Base-by-base conservation (phyloP, 192 early-diverging fungal genomes). In the Geosiphon pyriformis region DNA sequence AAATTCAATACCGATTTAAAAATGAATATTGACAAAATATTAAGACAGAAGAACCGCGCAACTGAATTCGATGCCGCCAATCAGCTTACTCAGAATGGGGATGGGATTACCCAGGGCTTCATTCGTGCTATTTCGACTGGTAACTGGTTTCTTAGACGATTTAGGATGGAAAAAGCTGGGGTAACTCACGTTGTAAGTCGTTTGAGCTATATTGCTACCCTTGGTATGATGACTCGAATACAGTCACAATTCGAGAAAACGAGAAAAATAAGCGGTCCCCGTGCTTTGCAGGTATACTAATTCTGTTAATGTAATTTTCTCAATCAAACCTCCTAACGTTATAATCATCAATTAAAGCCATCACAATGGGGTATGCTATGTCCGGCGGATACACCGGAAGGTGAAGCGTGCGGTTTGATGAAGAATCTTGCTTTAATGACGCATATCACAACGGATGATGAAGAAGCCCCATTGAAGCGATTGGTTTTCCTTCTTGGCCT, bases 171-270 rank as follows among this genome's bases (percentile, higher is more conserved):
- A 71, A 83, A 94, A 12, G 92, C 94, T 11, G 96, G 96, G 33
- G 92, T 99, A 49, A 99, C 95, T 7, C 96, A 99, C 55, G 94
- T 97, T 2, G 76, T 99, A 50, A 89, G 88, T 42, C 90, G 96
- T 15, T 75, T 99, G 33, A 91, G 88, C 70, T 99, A 95, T 69
- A 92, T 99, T 59, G 86, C 91, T 0, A 95, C 95, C 0, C 74
- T 99, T 53, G 96, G 96, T 51, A 99, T 96, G 93, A 89, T 99
- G 86, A 99, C 96, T 10, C 82, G 96, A 68, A 97, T 99, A 56
- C 86, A 80, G 61, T 92, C 89, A 26, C 96, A 99, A 79, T 96
- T 98, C 78, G 95, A 99, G 78, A 99, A 99, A 78, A 95, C 96
- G 1, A 80, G 96, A 70, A 98, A 98, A 74, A 93, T 96, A 6